These are phyloP conservation scores for Brassica carinata DNA, from an alignment of 345 rosid genomes.

Conservation along the genomic window DNA sequence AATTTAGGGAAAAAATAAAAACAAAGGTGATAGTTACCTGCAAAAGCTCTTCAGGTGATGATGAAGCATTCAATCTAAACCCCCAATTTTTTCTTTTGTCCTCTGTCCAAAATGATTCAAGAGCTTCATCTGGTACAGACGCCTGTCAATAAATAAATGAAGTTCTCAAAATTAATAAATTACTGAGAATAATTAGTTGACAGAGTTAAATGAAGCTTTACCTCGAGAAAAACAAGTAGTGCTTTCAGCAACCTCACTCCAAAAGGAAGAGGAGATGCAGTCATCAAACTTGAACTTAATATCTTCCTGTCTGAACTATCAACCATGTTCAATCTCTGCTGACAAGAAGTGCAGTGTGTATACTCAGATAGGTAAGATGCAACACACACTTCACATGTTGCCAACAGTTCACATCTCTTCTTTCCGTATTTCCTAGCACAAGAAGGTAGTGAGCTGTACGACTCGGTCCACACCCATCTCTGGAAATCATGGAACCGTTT, in stretches of 20 bases:
- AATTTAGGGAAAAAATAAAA: slow-evolving; percentile 6
- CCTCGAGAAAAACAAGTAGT: slow-evolving; percentile 72
- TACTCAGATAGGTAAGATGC: slow-evolving; percentile 53
- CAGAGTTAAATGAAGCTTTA: slow-evolving; percentile 31
- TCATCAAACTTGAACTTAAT: slow-evolving; percentile 28
- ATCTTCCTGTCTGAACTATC: slow-evolving; percentile 47
- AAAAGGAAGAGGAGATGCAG: slow-evolving; percentile 60
- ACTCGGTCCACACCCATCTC: slow-evolving; percentile 81
- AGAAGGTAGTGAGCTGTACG: slow-evolving; percentile 50
- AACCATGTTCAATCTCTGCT: slow-evolving; percentile 50
- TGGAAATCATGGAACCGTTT: slow-evolving; percentile 79
- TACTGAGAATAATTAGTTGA: not conserved
- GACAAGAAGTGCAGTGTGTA: slow-evolving; percentile 69
- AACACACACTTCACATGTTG: slow-evolving; percentile 68
- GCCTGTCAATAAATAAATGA: slow-evolving; percentile 51
- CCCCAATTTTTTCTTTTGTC: slow-evolving; percentile 60
- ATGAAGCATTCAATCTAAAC: slow-evolving; percentile 56
- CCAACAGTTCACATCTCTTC: slow-evolving; percentile 60
- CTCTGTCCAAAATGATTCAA: slow-evolving; percentile 74
- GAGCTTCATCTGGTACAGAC: slow-evolving; percentile 75
- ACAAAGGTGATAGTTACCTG: slow-evolving; percentile 51
- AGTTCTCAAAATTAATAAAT: slow-evolving; percentile 8
- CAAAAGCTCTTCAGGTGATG: slow-evolving; percentile 66
- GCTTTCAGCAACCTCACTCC: slow-evolving; percentile 80
- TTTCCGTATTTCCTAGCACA: slow-evolving; percentile 60